phyloP scores from a whole-genome alignment of 768 basidiomycete genomes.

The Lactifluus hygrophoroides region DNA sequence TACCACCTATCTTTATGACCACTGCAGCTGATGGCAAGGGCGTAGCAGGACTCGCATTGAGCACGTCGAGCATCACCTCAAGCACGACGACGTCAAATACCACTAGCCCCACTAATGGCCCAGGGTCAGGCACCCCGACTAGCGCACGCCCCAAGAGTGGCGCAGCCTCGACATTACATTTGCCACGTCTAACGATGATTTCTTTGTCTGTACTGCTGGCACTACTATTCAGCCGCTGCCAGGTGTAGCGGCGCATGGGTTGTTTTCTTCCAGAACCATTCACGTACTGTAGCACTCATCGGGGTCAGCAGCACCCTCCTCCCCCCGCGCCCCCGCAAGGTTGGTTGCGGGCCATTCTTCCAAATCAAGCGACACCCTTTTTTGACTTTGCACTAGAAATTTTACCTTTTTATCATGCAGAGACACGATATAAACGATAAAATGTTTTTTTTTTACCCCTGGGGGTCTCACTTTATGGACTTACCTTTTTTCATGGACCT shows the following conservation, averaged over 20 bases:
- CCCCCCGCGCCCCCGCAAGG: too few relatives aligned
- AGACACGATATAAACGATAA: too few relatives aligned
- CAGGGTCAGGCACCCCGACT: background rate
- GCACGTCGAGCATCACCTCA: background rate
- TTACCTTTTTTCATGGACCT: too few relatives aligned
- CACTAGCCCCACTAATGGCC: background rate
- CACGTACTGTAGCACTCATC: too few relatives aligned
- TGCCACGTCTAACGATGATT: background rate
- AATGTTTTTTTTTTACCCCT: too few relatives aligned
- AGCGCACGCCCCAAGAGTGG: background rate
- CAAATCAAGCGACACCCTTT: background rate
- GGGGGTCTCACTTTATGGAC: too few relatives aligned
- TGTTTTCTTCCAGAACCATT: background rate
- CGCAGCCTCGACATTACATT: background rate
- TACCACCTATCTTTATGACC: background rate
- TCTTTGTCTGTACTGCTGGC: background rate
- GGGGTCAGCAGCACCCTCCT: too few relatives aligned
- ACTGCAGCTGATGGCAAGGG: slow-evolving; percentile 9
- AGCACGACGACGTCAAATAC: background rate
- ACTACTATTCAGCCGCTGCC: background rate
- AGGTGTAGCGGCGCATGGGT: background rate
- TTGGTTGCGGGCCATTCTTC: background rate
- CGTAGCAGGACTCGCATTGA: slow-evolving; percentile 1
- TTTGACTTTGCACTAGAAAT: background rate
- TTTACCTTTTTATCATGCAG: too few relatives aligned